Evolutionary conservation across 2,329 filamentous ascomycete species (phyloP).

Genomic region (Ilyonectria robusta): DNA sequence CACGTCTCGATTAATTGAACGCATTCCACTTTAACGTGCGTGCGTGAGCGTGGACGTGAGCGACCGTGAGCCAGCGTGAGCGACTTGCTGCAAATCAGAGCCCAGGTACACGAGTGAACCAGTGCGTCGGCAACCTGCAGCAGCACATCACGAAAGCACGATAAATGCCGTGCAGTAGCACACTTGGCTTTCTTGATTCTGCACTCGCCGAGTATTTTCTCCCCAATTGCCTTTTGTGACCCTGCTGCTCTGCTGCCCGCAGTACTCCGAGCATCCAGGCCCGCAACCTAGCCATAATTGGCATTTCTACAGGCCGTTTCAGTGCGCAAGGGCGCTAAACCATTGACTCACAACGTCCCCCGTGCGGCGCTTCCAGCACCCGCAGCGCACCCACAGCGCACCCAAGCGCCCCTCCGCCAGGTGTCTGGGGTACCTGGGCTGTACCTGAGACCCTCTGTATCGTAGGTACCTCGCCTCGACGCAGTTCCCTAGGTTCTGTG

Average conservation of each 20-base stretch:
- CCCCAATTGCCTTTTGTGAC: neutral
- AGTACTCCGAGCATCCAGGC: neutral
- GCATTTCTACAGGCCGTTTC: slow-evolving; percentile 28
- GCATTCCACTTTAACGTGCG: slow-evolving; percentile 42
- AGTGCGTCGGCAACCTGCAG: slow-evolving; percentile 2
- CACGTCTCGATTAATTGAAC: slow-evolving; percentile 58
- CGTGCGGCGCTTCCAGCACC: slow-evolving; percentile 7
- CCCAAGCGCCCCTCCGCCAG: slow-evolving; percentile 15
- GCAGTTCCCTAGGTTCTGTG: slow-evolving; percentile 13
- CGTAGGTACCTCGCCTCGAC: slow-evolving; percentile 31
- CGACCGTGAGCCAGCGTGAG: slow-evolving; percentile 3
- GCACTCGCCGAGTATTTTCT: neutral
- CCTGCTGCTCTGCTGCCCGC: neutral
- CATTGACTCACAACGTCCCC: slow-evolving; percentile 35
- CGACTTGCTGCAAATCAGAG: slow-evolving; percentile 11
- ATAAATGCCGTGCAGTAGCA: slow-evolving; percentile 1
- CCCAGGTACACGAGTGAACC: neutral
- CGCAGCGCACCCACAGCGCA: slow-evolving; percentile 22
- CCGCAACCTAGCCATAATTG: slow-evolving; percentile 9
- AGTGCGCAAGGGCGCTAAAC: slow-evolving; percentile 37
- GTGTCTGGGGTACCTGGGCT: slow-evolving; percentile 35
- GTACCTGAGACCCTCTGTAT: slow-evolving; percentile 35
- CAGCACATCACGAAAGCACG: neutral
- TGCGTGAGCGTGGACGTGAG: slow-evolving; percentile 14
- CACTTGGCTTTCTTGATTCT: neutral